phyloP scores from a whole-genome alignment of 2,329 filamentous ascomycete species.

The Fusarium anthophilum region DNA sequence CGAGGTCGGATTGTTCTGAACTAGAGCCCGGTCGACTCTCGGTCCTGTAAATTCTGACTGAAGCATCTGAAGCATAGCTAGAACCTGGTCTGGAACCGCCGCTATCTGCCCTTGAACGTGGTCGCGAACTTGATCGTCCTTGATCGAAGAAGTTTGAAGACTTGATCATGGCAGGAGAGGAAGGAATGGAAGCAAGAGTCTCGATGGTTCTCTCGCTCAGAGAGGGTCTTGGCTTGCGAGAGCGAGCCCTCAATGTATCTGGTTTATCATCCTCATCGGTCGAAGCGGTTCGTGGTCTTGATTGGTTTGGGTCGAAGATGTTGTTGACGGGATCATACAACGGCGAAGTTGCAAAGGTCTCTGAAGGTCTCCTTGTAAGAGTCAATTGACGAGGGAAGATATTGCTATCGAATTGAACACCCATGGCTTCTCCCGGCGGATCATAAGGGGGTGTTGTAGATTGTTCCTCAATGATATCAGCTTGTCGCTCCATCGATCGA shows the following conservation, averaged over 20 bases:
- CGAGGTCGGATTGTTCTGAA: conserved; percentile 56
- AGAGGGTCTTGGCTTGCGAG: conserved; percentile 59
- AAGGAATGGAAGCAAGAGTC: conserved; percentile 79
- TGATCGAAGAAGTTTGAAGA: conserved; percentile 78
- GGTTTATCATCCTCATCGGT: conserved; percentile 30
- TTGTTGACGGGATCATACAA: conserved; percentile 29
- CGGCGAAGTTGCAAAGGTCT: conserved; percentile 40
- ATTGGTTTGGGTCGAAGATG: conserved; percentile 33
- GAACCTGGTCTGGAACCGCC: conserved; percentile 62
- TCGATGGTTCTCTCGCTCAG: conserved; percentile 88
- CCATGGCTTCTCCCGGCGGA: conserved; percentile 31
- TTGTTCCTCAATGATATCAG: conserved; percentile 37
- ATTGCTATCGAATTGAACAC: conserved; percentile 34
- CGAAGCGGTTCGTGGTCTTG: conserved; percentile 27
- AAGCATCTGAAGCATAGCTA: conserved; percentile 70
- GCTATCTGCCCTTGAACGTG: conserved; percentile 59
- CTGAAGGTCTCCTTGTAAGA: conserved; percentile 46
- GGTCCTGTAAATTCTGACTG: conserved; percentile 60
- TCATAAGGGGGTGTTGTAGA: conserved; percentile 40
- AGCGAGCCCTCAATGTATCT: conserved; percentile 35
- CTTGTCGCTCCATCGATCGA: conserved; percentile 28
- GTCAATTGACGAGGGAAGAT: conserved; percentile 42
- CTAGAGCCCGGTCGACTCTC: conserved; percentile 66
- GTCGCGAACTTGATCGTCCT: conserved; percentile 64
- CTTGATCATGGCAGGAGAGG: conserved; percentile 76